phyloP scores from a whole-genome alignment of 2,329 filamentous ascomycete genomes.

The Cytospora leucostoma region DNA sequence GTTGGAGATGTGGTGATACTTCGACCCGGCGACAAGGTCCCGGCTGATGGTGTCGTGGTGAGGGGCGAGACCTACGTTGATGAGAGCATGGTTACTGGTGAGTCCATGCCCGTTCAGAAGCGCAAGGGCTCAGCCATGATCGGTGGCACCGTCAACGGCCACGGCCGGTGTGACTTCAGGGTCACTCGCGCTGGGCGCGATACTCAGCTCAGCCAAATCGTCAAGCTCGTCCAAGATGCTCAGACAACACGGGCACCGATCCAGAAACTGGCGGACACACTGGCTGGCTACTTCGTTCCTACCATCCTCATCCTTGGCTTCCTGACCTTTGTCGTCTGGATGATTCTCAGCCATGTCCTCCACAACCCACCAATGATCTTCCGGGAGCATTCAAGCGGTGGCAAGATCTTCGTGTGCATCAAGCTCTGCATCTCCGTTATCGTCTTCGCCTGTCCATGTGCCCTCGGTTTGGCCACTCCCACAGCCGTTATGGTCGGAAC shows the following conservation, averaged over 20 bases:
- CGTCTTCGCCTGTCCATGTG: slow-evolving; percentile 96
- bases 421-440: slow-evolving; percentile 98
- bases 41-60: slow-evolving; percentile 84
- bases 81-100: slow-evolving; percentile 98
- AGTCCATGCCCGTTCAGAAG: slow-evolving; percentile 94
- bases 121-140: slow-evolving; percentile 77
- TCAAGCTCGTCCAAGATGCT: slow-evolving; percentile 96
- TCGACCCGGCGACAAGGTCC: slow-evolving; percentile 93
- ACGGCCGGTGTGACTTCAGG: slow-evolving; percentile 86
- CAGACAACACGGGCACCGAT: slow-evolving; percentile 94
- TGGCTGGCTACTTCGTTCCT: slow-evolving; percentile 94
- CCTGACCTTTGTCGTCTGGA: slow-evolving; percentile 86
- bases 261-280: slow-evolving; percentile 84
- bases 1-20: slow-evolving; percentile 92
- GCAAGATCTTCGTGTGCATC: slow-evolving; percentile 92
- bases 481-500: slow-evolving; percentile 99
- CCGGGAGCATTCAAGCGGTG: slow-evolving; percentile 74
- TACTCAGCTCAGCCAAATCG: slow-evolving; percentile 96
- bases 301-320: slow-evolving; percentile 82
- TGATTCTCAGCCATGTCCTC: slow-evolving; percentile 88
- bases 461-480: slow-evolving; percentile 91
- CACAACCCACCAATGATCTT: slow-evolving; percentile 88
- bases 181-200: slow-evolving; percentile 92
- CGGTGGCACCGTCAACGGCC: slow-evolving; percentile 93
- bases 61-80: slow-evolving; percentile 92